Evolutionary conservation across 164 flowering plant genomes (phyloP).

Genomic region (Tetracentron sinense): DNA sequence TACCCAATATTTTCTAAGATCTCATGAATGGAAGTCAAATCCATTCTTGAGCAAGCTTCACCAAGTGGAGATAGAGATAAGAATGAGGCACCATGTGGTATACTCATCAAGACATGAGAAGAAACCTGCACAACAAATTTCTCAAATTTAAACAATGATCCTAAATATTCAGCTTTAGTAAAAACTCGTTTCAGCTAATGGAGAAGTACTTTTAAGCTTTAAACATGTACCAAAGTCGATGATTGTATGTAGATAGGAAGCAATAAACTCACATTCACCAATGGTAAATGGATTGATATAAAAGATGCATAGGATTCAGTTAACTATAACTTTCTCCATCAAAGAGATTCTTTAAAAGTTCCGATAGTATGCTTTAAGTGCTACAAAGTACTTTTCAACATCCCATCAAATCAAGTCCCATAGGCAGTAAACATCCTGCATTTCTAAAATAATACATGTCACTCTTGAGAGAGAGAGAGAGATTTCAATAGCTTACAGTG

Average conservation of each 20-base stretch:
- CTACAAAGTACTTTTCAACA: too few species aligned
- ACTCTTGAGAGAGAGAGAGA: too few species aligned
- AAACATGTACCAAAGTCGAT: not conserved
- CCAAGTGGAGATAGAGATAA: constrained; percentile 68
- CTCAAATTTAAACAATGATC: not conserved
- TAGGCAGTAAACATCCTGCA: too few species aligned
- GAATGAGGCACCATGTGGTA: constrained; percentile 33
- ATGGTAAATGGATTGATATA: not conserved
- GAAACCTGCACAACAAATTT: constrained; percentile 41
- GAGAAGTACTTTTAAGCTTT: not conserved
- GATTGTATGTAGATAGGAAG: too few species aligned
- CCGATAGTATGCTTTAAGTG: too few species aligned
- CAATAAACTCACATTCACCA: too few species aligned
- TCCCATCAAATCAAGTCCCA: too few species aligned
- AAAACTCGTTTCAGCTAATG: not conserved
- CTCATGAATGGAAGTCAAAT: constrained; percentile 87
- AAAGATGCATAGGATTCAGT: too few species aligned
- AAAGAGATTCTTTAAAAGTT: too few species aligned
- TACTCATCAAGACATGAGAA: constrained; percentile 49
- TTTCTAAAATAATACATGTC: too few species aligned
- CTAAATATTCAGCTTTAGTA: not conserved
- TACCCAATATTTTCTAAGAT: constrained; percentile 71
- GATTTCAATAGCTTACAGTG: too few species aligned
- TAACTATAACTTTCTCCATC: too few species aligned
- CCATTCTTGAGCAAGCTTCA: constrained; percentile 80